Base-by-base conservation (phyloP, 2,329 filamentous ascomycete species). In the Aspergillus uvarum region DNA sequence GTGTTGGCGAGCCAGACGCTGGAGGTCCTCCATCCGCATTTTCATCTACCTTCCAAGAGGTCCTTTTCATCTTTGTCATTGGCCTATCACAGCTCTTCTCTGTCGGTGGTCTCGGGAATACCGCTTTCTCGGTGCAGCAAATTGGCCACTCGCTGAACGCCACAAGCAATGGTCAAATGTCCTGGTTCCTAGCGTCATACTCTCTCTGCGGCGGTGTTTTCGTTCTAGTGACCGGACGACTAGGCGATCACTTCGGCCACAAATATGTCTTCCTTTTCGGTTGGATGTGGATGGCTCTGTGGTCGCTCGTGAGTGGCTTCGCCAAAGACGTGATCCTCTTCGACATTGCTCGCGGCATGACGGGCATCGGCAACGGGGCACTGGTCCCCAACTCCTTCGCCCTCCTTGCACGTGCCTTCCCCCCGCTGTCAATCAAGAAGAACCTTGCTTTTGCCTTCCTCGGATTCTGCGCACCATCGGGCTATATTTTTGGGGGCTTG, bases 241-340 rank as follows among this genome's bases (percentile, higher is more conserved):
- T 83, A 2, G 81, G 81, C 12, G 81, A 83, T 67, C 62, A 82
- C 31, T 82, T 79, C 59, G 82, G 82, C 6, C 79, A 82, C 67
- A 82, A 81, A 68, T 72, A 67, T 4, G 74, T 83, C 59, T 76
- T 84, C 59, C 66, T 84, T 24, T 68, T 80, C 31, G 82, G 82
- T 0, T 83, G 78, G 60, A 51, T 71, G 42, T 84, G 82, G 81
- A 81, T 82, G 60, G 78, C 74, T 1, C 42, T 83, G 1, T 82
- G 77, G 76, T 81, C 79, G 14, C 60, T 81, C 16, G 67, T 82
- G 26, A 76, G 76, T 4, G 82, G 80, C 2, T 72, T 80, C 22
- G 73, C 74, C 44, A 74, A 79, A 2, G 59, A 60, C 29, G 58
- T 65, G n/a, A 60, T 63, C 8, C 59, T 71, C 4, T 68, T 73